phyloP scores from a whole-genome alignment of 257 asterid genomes.

The Solanum okadae region DNA sequence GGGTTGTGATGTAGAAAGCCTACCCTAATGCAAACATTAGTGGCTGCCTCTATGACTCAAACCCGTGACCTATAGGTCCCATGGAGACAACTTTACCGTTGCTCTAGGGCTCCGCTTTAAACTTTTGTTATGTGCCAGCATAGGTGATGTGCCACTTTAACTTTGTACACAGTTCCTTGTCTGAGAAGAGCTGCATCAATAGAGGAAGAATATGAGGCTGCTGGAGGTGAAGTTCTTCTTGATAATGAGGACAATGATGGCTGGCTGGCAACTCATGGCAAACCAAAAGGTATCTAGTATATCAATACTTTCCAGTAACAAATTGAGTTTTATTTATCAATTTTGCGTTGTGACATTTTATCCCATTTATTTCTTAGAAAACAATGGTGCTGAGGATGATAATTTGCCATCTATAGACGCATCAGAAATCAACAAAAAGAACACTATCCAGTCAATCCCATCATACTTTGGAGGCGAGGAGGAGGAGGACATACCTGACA shows the following conservation, averaged over 20 bases:
- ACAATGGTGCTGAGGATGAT: constrained; percentile 51
- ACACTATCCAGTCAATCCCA: constrained; percentile 57
- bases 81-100: neutral
- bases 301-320: neutral
- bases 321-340: neutral
- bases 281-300: constrained; percentile 54
- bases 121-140: neutral
- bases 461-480: constrained; percentile 87
- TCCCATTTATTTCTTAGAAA: constrained; percentile 38
- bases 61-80: neutral
- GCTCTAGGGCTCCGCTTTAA: neutral
- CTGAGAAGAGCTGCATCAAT: constrained; percentile 89
- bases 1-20: neutral
- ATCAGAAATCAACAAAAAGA: constrained; percentile 64
- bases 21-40: neutral
- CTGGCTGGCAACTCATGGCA: constrained; percentile 97
- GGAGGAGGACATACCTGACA: constrained; percentile 92
- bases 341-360: neutral
- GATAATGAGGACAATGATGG: constrained; percentile 91
- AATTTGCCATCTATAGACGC: constrained; percentile 85
- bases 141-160: neutral
- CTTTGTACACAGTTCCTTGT: constrained; percentile 66
- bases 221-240: constrained; percentile 91
- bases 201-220: constrained; percentile 95
- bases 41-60: neutral